phyloP scores from a whole-genome alignment of 2,329 filamentous ascomycete genomes.

The Fusarium mundagurra region DNA sequence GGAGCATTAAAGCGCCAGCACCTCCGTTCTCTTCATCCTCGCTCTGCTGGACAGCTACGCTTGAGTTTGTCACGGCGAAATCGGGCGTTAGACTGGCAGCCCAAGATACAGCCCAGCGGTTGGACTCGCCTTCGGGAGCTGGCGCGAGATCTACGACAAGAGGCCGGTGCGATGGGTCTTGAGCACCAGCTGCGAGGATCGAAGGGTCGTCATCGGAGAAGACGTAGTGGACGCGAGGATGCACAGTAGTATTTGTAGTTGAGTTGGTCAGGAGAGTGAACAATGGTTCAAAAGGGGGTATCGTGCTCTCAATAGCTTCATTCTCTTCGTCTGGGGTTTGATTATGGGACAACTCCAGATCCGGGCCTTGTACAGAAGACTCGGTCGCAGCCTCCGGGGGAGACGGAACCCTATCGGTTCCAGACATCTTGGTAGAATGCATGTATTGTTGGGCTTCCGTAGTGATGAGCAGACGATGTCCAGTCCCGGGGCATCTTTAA shows the following conservation, averaged over 20 bases:
- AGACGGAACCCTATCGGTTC: conserved; percentile 39
- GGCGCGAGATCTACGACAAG: conserved; percentile 64
- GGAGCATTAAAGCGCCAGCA: conserved; percentile 45
- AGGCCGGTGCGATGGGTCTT: conserved; percentile 54
- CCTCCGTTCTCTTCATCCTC: conserved; percentile 44
- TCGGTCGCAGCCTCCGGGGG: conserved; percentile 21
- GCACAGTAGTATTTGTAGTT: conserved; percentile 77
- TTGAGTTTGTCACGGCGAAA: conserved; percentile 70
- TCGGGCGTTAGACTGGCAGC: conserved; percentile 78
- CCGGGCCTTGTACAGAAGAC: conserved; percentile 24
- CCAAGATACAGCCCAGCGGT: conserved; percentile 66
- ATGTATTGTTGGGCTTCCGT: conserved; percentile 2
- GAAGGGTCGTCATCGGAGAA: conserved; percentile 92
- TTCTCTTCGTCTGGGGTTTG: conserved; percentile 19
- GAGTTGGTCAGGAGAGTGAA: conserved; percentile 86
- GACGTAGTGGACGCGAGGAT: conserved; percentile 90
- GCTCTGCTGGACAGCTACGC: conserved; percentile 55
- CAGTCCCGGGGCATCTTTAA: conserved; percentile 37
- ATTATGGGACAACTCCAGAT: conserved; percentile 22
- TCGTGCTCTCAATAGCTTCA: conserved; percentile 19
- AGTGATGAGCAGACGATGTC: conserved; percentile 24
- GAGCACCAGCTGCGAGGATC: conserved; percentile 71
- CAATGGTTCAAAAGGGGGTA: conserved; percentile 75
- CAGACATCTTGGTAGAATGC: conserved; percentile 33
- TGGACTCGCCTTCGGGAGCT: conserved; percentile 50